Conservation (phyloP, 2,329 filamentous ascomycete genomes). For the Elsinoe arachidis region DNA sequence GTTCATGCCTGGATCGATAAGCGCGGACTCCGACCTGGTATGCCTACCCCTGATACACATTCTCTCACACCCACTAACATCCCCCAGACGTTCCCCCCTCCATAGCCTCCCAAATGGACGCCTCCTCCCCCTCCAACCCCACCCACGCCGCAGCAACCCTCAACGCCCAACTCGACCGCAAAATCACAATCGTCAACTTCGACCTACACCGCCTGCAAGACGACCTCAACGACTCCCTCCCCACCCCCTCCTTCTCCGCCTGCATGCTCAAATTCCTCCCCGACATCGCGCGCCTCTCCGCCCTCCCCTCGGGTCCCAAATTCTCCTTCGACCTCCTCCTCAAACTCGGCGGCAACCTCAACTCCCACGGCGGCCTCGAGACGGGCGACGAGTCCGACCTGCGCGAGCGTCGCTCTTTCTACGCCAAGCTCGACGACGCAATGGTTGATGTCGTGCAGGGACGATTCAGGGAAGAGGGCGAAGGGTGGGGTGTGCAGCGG, state of each 20-base stretch:
- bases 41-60: conserved; percentile 17
- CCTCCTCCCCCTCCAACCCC: conserved; percentile 30
- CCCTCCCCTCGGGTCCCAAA: conserved; percentile 39
- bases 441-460: conserved; percentile 47
- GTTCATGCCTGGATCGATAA: conserved; percentile 50
- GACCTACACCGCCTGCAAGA: conserved; percentile 49
- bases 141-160: conserved; percentile 43
- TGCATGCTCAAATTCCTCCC: conserved; percentile 49
- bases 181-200: conserved; percentile 50
- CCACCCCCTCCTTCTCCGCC: conserved; percentile 43
- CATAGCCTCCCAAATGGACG: conserved; percentile 47
- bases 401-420: conserved; percentile 42
- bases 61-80: conserved; percentile 10
- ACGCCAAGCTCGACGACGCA: conserved; percentile 38
- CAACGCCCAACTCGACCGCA: conserved; percentile 49
- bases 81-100: conserved; percentile 41
- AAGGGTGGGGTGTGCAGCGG: conserved; percentile 43
- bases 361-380: conserved; percentile 45
- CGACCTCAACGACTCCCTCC: conserved; percentile 47
- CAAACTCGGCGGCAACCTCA: conserved; percentile 48
- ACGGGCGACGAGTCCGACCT: conserved; percentile 41
- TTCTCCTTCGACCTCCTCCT: conserved; percentile 47
- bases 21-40: conserved; percentile 44
- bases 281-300: conserved; percentile 43
- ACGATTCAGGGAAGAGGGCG: conserved; percentile 40